These are phyloP conservation scores for Knoxia roxburghii DNA, from an alignment of 257 asterid species.

Conservation along the genomic window DNA sequence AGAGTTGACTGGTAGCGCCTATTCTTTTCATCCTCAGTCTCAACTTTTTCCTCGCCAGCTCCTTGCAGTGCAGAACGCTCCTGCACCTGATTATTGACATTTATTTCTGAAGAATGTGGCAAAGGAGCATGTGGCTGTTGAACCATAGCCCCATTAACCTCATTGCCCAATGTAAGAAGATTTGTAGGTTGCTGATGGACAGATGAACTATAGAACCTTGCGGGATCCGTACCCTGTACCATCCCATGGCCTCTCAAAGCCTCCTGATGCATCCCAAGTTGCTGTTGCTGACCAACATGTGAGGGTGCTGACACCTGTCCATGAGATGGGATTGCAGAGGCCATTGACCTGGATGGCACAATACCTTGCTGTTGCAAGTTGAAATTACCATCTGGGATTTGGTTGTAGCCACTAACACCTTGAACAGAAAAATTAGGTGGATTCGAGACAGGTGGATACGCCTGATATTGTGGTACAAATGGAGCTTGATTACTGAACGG, in stretches of 20 bases:
- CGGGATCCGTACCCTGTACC: conserved; percentile 48
- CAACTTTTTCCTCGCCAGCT: conserved; percentile 50
- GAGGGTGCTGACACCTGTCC: conserved; percentile 38
- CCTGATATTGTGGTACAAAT: conserved; percentile 39
- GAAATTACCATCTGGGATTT: conserved; percentile 35
- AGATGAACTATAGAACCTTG: conserved; percentile 45
- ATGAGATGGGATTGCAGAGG: conserved; percentile 40
- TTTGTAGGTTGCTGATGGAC: conserved; percentile 43
- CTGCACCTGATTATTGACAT: conserved; percentile 42
- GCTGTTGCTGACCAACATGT: conserved; percentile 49
- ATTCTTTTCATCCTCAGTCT: conserved; percentile 82
- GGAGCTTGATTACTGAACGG: conserved; percentile 44
- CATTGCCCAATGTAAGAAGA: conserved; percentile 43
- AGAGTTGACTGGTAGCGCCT: conserved; percentile 84
- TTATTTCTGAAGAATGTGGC: conserved; percentile 40
- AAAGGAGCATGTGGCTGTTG: conserved; percentile 42
- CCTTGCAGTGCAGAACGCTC: conserved; percentile 49
- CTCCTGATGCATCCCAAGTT: conserved; percentile 42
- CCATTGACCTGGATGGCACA: conserved; percentile 32
- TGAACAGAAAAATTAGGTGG: conserved; percentile 35
- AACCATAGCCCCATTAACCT: conserved; percentile 34
- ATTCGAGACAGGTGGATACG: conserved; percentile 37
- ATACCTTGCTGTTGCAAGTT: conserved; percentile 37
- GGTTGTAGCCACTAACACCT: conserved; percentile 34
- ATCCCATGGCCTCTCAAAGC: conserved; percentile 33